Evolutionary conservation across 352 stramenopile species (phyloP).

Genomic region (Globisporangium polare): DNA sequence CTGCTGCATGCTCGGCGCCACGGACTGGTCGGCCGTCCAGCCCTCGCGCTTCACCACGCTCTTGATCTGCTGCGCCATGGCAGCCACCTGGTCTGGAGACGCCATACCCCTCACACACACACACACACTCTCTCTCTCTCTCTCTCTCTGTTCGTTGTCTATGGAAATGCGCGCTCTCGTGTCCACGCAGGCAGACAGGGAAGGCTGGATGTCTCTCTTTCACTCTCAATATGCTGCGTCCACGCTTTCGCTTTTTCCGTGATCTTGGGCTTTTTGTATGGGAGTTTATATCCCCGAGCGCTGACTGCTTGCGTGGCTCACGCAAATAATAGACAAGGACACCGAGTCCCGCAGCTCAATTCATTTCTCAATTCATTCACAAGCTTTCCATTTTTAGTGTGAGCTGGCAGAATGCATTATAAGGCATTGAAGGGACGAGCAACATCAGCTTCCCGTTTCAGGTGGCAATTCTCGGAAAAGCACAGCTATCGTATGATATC

Average conservation of each 20-base stretch:
- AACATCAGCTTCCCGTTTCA: too few relatives aligned
- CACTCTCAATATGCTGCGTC: neutral
- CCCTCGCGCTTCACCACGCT: conserved; percentile 51
- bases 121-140: conserved; percentile 12
- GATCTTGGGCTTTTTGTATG: conserved; percentile 10
- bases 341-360: too few relatives aligned
- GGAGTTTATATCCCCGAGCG: neutral
- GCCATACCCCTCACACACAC: conserved; percentile 35
- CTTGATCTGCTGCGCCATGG: conserved; percentile 73
- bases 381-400: too few relatives aligned
- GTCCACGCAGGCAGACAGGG: neutral
- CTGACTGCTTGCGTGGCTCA: neutral
- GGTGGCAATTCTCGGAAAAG: too few relatives aligned
- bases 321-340: conserved; percentile 5
- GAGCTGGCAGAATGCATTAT: too few relatives aligned
- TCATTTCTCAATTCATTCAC: too few relatives aligned
- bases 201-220: conserved; percentile 1
- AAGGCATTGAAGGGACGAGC: too few relatives aligned
- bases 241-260: conserved; percentile 2
- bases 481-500: too few relatives aligned
- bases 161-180: neutral
- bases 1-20: conserved; percentile 59
- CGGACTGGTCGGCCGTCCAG: conserved; percentile 57
- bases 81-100: conserved; percentile 42
- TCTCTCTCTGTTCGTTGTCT: conserved; percentile 1